These are phyloP conservation scores for Triangularia setosa DNA, from an alignment of 2,329 filamentous ascomycete species.

Conservation along the genomic window DNA sequence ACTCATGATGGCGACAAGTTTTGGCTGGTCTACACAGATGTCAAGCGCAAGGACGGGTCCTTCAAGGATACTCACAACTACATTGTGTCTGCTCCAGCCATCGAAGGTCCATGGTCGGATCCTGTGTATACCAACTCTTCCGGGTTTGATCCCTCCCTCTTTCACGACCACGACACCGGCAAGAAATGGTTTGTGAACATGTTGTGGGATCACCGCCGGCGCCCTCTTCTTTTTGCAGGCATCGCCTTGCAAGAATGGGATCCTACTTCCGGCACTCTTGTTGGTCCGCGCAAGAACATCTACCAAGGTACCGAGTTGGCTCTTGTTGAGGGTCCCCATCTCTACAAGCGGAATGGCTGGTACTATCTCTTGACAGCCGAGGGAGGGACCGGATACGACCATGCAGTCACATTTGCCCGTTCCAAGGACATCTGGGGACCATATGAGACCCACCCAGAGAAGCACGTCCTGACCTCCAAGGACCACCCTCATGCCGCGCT, in stretches of 20 bases:
- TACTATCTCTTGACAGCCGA: conserved; percentile 60
- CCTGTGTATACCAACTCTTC: conserved; percentile 57
- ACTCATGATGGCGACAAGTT: conserved; percentile 57
- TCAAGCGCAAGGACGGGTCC: conserved; percentile 63
- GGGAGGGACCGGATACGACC: conserved; percentile 57
- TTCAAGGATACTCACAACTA: conserved; percentile 64
- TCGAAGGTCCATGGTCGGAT: conserved; percentile 60
- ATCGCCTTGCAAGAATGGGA: conserved; percentile 59
- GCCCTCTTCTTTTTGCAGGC: conserved; percentile 49
- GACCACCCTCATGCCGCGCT: conserved; percentile 46
- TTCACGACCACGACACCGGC: conserved; percentile 51
- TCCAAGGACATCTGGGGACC: conserved; percentile 54
- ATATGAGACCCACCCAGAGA: conserved; percentile 57
- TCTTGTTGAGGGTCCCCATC: conserved; percentile 54
- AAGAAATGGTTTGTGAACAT: conserved; percentile 56
- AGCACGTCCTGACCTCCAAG: conserved; percentile 53
- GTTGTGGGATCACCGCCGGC: conserved; percentile 51
- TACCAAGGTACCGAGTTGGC: conserved; percentile 53
- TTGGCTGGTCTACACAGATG: conserved; percentile 63
- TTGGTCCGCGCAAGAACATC: conserved; percentile 53
- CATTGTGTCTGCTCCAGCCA: conserved; percentile 50
- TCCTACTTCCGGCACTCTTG: conserved; percentile 43
- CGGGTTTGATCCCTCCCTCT: conserved; percentile 59
- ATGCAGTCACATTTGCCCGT: conserved; percentile 57
- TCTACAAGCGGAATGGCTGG: conserved; percentile 55